Base-by-base conservation (phyloP, 2,329 filamentous ascomycete species). In the Dothideomycetidae sp. region DNA sequence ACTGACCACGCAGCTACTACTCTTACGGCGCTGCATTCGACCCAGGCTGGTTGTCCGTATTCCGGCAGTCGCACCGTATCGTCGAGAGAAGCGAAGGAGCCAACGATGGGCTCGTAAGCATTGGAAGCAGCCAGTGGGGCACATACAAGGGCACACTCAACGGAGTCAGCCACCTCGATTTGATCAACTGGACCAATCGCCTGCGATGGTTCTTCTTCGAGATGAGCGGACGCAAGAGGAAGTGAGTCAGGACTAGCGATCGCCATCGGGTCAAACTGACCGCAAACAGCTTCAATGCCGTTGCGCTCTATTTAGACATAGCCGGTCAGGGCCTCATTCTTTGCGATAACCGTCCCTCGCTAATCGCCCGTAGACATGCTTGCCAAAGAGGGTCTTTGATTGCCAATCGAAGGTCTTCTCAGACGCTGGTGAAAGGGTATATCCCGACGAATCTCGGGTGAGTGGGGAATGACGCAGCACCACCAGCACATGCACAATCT, bases 111-210 rank as follows among this genome's bases (percentile, higher is more conserved):
- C 58, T 78, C 14, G 73, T 78, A 26, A 84, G 71, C 44, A 71
- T 77, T 23, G 53, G 60, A 3, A 75, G 71, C 42, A 70, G 68
- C 47, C 62, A 58, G 42, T 78, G 73, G 73, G 73, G 73, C 21
- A 61, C 63, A 7, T 78, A 78, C 47, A 71, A 74, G 50, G 73
- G 73, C 17, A 78, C 73, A 1, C 50, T 78, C 35, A 59, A 73
- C n/a, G 69, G 69, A 3, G 73, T 76, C 41, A 75, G 68, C 51
- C 73, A 78, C 56, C 52, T 78, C 32, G 73, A 78, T 46, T 50
- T 77, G 43, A 78, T 78, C 53, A 78, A 78, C 46, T 78, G 73
- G 73, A 73, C 70, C 17, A 77, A 75, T 44, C 59, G 71, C 18
- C 47, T 75, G 26, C 68, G 73, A 46, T 73, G 69, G 67, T 61